These are phyloP conservation scores for Diaporthe humulicola DNA, from an alignment of 2,329 filamentous ascomycete species.

Conservation along the genomic window DNA sequence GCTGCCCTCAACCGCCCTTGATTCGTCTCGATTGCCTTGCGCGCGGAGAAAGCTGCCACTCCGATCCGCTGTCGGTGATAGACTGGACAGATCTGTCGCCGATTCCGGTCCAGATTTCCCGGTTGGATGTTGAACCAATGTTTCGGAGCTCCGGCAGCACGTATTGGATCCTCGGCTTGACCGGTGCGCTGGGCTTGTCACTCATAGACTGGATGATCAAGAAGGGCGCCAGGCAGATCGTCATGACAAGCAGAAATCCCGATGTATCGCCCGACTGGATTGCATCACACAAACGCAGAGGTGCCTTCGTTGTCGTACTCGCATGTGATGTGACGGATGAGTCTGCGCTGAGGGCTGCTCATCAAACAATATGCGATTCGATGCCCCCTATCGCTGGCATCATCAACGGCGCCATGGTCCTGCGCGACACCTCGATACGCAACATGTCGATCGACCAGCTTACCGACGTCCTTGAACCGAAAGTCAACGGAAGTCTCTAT, in stretches of 20 bases:
- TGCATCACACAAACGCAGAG: constrained; percentile 42
- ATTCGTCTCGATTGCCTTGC: neutral
- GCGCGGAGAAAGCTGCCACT: neutral
- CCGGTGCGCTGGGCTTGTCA: constrained; percentile 2
- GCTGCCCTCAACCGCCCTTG: neutral
- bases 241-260: constrained; percentile 40
- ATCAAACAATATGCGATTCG: constrained; percentile 4
- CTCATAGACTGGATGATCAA: constrained; percentile 43
- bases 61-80: neutral
- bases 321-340: constrained; percentile 35
- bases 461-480: constrained; percentile 33
- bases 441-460: constrained; percentile 39
- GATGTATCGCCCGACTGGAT: constrained; percentile 34
- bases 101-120: neutral
- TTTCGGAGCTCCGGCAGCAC: constrained; percentile 28
- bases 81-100: neutral
- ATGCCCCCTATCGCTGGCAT: constrained; percentile 41
- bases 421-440: constrained; percentile 38
- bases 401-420: constrained; percentile 26
- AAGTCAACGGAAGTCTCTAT: constrained; percentile 40
- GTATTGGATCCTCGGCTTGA: constrained; percentile 43
- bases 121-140: constrained; percentile 30
- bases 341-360: constrained; percentile 33
- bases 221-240: constrained; percentile 38
- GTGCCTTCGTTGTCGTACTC: neutral